Conservation (phyloP, 805 yeast species). For the Starmera pachycereana region DNA sequence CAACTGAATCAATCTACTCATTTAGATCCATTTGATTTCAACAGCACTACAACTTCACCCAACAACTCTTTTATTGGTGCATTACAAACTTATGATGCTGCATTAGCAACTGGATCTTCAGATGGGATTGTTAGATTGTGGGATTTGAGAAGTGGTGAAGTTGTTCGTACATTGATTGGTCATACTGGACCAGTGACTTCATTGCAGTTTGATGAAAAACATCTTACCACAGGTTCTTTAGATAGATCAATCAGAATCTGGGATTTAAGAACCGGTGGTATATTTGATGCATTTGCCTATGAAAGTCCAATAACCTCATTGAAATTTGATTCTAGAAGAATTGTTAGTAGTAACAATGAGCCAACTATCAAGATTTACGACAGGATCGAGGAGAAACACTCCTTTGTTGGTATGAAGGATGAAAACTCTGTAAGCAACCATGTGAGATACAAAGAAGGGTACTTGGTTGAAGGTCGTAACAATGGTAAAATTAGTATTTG, state of each 20-base stretch:
- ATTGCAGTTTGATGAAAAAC: conserved; percentile 57
- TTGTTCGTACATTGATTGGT: conserved; percentile 49
- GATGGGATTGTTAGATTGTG: conserved; percentile 69
- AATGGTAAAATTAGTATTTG: conserved; percentile 56
- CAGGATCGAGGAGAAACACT: conserved; percentile 40
- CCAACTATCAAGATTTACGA: conserved; percentile 47
- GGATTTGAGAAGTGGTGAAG: conserved; percentile 67
- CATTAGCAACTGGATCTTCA: conserved; percentile 68
- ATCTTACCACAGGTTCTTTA: conserved; percentile 50
- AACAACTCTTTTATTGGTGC: conserved; percentile 45
- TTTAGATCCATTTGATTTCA: conserved; percentile 5
- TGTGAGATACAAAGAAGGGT: conserved; percentile 50
- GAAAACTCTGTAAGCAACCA: conserved; percentile 24
- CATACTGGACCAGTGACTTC: conserved; percentile 63
- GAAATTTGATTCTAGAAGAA: conserved; percentile 48
- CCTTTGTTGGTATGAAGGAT: conserved; percentile 38
- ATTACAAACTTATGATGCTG: conserved; percentile 63
- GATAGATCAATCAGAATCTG: conserved; percentile 60
- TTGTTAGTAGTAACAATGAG: conserved; percentile 44
- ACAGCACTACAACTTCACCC: no score
- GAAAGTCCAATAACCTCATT: conserved; percentile 44
- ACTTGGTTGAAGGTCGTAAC: conserved; percentile 52
- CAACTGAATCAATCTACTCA: conserved; percentile 16
- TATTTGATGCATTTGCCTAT: conserved; percentile 51
- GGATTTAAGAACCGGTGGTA: conserved; percentile 63